Evolutionary conservation across 345 rosid genomes (phyloP).

Genomic region (Pistacia vera): DNA sequence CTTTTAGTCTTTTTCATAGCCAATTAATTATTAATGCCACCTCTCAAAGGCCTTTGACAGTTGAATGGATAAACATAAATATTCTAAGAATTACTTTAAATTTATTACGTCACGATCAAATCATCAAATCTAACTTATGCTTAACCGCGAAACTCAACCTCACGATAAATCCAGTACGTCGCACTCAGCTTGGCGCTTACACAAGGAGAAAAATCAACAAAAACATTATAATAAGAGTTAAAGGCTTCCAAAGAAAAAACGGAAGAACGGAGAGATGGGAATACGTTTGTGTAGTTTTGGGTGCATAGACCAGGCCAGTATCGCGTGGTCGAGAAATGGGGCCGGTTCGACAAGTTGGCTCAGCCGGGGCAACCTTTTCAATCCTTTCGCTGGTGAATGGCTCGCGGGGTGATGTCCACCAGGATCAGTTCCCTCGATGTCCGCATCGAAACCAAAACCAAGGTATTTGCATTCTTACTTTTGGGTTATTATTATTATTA

Average conservation of each 20-base stretch:
- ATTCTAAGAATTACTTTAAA: too few relatives aligned
- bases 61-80: too few relatives aligned
- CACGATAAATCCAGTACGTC: too few relatives aligned
- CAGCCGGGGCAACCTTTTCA: constrained; percentile 79
- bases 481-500: not conserved
- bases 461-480: constrained; percentile 37
- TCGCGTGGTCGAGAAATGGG: constrained; percentile 86
- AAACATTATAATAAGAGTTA: too few relatives aligned
- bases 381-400: constrained; percentile 71
- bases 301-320: constrained; percentile 84
- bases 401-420: constrained; percentile 93
- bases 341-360: constrained; percentile 86
- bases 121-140: too few relatives aligned
- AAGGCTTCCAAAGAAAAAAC: not conserved
- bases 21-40: too few relatives aligned
- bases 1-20: too few relatives aligned
- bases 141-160: too few relatives aligned
- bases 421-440: constrained; percentile 88
- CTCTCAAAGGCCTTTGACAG: too few relatives aligned
- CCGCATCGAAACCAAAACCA: constrained; percentile 91
- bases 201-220: too few relatives aligned
- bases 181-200: too few relatives aligned
- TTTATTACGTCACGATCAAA: too few relatives aligned
- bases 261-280: constrained; percentile 38
- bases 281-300: constrained; percentile 44